Evolutionary conservation across 495 filamentous ascomycete genomes (phyloP).

Genomic region (Aspergillus steynii): DNA sequence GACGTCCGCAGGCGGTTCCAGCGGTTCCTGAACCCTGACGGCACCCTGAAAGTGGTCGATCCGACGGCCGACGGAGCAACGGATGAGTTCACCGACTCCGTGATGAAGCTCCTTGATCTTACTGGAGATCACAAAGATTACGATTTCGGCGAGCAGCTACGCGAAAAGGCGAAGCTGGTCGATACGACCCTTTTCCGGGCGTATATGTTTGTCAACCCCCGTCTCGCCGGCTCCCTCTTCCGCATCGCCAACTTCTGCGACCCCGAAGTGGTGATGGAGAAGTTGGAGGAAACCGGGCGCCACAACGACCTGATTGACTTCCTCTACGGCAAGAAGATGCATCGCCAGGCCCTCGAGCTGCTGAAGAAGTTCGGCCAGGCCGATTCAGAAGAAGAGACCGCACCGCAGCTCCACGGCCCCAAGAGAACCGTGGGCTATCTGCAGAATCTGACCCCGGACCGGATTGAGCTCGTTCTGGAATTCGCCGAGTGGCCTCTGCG

Average conservation of each 20-base stretch:
- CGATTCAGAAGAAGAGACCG: constrained; percentile 50
- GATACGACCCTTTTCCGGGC: constrained; percentile 93
- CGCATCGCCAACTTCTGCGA: constrained; percentile 97
- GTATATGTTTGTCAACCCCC: constrained; percentile 86
- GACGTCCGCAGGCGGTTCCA: constrained; percentile 81
- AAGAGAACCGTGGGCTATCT: constrained; percentile 86
- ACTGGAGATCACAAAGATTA: constrained; percentile 48
- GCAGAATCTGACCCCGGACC: constrained; percentile 79
- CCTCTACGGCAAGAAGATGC: constrained; percentile 90
- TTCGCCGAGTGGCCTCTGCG: constrained; percentile 86
- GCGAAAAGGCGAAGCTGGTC: constrained; percentile 74
- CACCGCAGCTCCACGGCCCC: constrained; percentile 75
- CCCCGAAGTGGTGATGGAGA: constrained; percentile 90
- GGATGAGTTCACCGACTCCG: constrained; percentile 47
- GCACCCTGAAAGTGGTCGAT: constrained; percentile 63
- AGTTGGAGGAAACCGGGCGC: constrained; percentile 81
- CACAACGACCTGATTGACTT: constrained; percentile 97
- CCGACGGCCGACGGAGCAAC: constrained; percentile 51
- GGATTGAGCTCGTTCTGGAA: constrained; percentile 89
- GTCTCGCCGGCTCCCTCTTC: constrained; percentile 85
- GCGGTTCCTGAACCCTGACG: constrained; percentile 73
- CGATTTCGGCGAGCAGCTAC: constrained; percentile 68
- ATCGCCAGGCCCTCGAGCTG: constrained; percentile 82
- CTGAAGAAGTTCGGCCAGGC: constrained; percentile 79
- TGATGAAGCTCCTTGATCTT: constrained; percentile 48